Evolutionary conservation across 2,329 filamentous ascomycete genomes (phyloP).

Genomic region (Pleurostoma richardsiae): DNA sequence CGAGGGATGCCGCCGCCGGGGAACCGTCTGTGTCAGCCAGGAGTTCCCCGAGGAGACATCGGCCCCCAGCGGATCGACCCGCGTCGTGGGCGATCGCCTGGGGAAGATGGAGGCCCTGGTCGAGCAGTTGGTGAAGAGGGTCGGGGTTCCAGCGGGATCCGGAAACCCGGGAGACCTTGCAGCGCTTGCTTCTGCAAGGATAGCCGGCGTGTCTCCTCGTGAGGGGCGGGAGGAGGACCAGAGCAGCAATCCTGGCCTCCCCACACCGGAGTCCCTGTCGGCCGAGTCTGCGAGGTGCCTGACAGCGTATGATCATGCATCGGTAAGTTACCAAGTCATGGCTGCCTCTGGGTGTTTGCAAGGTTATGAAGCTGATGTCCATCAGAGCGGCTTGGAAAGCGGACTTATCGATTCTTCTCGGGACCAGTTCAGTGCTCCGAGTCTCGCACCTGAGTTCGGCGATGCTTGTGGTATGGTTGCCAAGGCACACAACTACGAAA

Average conservation of each 20-base stretch:
- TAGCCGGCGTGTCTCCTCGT: not conserved
- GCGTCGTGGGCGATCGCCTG: constrained; percentile 16
- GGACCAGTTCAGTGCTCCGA: not conserved
- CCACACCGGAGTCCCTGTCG: not conserved
- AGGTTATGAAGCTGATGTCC: not conserved
- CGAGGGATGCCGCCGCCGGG: constrained; percentile 37
- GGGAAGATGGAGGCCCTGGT: constrained; percentile 29
- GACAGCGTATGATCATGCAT: not conserved
- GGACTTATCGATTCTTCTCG: not conserved
- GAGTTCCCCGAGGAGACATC: constrained; percentile 30
- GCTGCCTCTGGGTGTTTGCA: no score
- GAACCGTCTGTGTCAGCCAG: constrained; percentile 40
- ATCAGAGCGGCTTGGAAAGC: not conserved
- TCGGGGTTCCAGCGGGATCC: not conserved
- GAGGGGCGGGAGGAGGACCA: not conserved
- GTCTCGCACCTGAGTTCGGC: not conserved
- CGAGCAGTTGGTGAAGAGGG: constrained; percentile 16
- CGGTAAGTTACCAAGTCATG: not conserved
- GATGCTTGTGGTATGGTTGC: no score
- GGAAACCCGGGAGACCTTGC: not conserved
- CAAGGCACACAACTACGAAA: not conserved
- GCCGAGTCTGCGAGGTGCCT: not conserved
- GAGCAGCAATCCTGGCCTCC: not conserved
- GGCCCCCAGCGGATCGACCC: constrained; percentile 2
- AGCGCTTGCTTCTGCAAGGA: no score